phyloP scores from a whole-genome alignment of 805 yeast genomes.

The Starmerella floricola region DNA sequence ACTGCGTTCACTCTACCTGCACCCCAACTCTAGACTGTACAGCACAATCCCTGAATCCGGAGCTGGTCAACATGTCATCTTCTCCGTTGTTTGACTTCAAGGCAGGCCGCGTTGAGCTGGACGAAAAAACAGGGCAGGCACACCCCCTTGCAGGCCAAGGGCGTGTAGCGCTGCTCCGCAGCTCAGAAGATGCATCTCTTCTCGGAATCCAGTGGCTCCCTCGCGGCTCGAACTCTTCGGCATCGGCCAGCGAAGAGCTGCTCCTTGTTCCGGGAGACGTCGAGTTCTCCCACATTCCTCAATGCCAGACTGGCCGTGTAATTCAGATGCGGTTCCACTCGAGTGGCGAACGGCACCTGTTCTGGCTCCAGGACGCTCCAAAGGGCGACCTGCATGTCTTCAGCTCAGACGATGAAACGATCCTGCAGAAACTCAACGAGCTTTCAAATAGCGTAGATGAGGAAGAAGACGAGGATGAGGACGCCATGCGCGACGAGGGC shows the following conservation, averaged over 20 bases:
- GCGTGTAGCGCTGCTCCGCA: constrained; percentile 44
- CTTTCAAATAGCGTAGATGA: constrained; percentile 25
- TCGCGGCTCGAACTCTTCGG: constrained; percentile 32
- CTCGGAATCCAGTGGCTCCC: constrained; percentile 65
- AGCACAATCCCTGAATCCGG: no score
- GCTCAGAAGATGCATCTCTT: constrained; percentile 60
- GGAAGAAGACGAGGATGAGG: constrained; percentile 19
- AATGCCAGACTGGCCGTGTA: constrained; percentile 69
- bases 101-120: constrained; percentile 65
- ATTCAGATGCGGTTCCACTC: constrained; percentile 52
- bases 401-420: constrained; percentile 45
- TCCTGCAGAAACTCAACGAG: constrained; percentile 38
- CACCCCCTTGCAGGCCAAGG: constrained; percentile 67
- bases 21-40: no score
- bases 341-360: constrained; percentile 44
- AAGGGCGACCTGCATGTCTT: constrained; percentile 46
- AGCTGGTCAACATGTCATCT: no score
- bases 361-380: constrained; percentile 70
- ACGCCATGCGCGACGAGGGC: constrained; percentile 17
- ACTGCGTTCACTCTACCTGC: no score
- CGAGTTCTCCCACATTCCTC: constrained; percentile 54
- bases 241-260: constrained; percentile 34
- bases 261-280: constrained; percentile 79
- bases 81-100: constrained; percentile 37
- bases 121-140: constrained; percentile 46